A percentile compares a stretch with the other conserved stretches of the same genome.
These are phyloP conservation scores for Lecanosticta acicola DNA, from an alignment of 2,329 filamentous ascomycete genomes.

Conservation along the genomic window DNA sequence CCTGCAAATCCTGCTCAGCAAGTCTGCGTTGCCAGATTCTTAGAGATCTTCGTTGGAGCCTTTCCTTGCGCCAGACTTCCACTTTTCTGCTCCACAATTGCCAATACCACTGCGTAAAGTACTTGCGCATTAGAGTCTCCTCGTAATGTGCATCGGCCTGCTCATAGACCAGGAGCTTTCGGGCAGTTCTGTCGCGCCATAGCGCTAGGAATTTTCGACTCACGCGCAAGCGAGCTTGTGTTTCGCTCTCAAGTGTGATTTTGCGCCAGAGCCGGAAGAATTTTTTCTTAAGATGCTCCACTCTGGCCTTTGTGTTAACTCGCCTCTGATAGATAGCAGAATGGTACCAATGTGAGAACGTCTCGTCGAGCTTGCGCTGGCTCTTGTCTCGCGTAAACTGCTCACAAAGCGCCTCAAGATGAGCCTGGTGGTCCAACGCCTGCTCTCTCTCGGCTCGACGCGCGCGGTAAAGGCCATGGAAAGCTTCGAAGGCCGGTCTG, in stretches of 20 bases:
- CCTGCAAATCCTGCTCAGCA: conserved; percentile 3
- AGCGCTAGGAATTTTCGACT: conserved; percentile 49
- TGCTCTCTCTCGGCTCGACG: conserved; percentile 10
- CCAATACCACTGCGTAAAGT: conserved; percentile 22
- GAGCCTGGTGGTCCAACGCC: conserved; percentile 5
- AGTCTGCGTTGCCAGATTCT: conserved; percentile 8
- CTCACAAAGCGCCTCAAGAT: conserved; percentile 23
- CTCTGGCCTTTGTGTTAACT: background rate
- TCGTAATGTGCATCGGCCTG: conserved; percentile 25
- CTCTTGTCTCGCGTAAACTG: conserved; percentile 11
- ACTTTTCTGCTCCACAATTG: conserved; percentile 21
- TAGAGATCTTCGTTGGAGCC: conserved; percentile 15
- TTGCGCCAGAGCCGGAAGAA: conserved; percentile 66
- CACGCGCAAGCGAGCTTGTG: conserved; percentile 48
- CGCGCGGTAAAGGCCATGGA: conserved; percentile 32
- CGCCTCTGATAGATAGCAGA: conserved; percentile 41
- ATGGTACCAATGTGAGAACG: conserved; percentile 64
- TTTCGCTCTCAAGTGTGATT: conserved; percentile 57
- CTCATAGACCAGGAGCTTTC: conserved; percentile 15
- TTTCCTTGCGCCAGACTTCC: conserved; percentile 32
- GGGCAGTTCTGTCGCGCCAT: conserved; percentile 46
- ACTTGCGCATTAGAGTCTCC: conserved; percentile 26
- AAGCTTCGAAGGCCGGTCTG: conserved; percentile 46
- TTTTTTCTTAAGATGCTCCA: conserved; percentile 54
- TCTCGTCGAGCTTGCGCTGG: conserved; percentile 45